phyloP scores from a whole-genome alignment of 768 basidiomycete genomes.

The Leccinellum rugosiceps region DNA sequence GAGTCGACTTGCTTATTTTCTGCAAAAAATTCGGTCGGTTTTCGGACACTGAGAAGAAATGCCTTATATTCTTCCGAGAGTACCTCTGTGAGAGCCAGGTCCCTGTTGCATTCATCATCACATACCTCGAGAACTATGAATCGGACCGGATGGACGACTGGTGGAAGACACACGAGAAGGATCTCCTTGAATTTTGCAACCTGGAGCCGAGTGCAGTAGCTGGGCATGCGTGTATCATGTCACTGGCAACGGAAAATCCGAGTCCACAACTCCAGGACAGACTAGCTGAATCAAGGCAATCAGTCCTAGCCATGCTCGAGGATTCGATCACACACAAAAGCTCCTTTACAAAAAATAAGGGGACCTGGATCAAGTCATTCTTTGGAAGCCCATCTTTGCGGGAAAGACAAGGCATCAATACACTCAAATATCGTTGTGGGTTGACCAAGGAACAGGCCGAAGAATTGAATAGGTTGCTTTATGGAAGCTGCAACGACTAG shows the following conservation, averaged over 20 bases:
- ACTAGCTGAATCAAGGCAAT: slow-evolving; percentile 10
- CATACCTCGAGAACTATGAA: slow-evolving; percentile 32
- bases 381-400: slow-evolving; percentile 8
- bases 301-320: slow-evolving; percentile 19
- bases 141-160: slow-evolving; percentile 32
- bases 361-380: slow-evolving; percentile 20
- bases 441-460: too few species aligned
- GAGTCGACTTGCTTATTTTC: too few species aligned
- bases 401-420: slow-evolving; percentile 7
- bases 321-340: slow-evolving; percentile 18
- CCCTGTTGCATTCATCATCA: slow-evolving; percentile 30
- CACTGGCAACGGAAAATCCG: slow-evolving; percentile 1
- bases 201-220: not conserved
- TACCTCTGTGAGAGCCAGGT: slow-evolving; percentile 33
- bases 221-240: slow-evolving; percentile 17
- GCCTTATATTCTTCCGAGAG: slow-evolving; percentile 35
- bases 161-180: too few species aligned
- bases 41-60: slow-evolving; percentile 6
- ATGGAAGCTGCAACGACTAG: too few species aligned
- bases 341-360: slow-evolving; percentile 9
- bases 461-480: not conserved
- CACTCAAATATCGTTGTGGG: slow-evolving; percentile 12
- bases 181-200: slow-evolving; percentile 8
- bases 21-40: too few species aligned
- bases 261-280: slow-evolving; percentile 1